Conservation (phyloP, 768 basidiomycete species). For the Cubamyces sp. region DNA sequence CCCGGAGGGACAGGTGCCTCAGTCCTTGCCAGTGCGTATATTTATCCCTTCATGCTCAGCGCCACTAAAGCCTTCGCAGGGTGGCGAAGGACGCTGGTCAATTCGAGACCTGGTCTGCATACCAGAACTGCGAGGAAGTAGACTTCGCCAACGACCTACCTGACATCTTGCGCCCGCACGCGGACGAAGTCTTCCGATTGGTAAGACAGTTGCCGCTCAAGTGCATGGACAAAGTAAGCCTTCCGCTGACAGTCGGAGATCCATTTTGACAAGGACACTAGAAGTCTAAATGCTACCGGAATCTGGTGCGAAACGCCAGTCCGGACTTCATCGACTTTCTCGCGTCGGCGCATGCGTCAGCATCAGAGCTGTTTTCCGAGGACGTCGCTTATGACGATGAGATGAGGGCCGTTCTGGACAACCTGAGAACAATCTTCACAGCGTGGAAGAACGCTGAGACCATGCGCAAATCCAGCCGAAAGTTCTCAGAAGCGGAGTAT, state of each 20-base stretch:
- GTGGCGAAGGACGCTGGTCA: conserved; percentile 11
- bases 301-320: conserved; percentile 31
- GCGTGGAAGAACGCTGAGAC: conserved; percentile 49
- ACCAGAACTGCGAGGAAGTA: conserved; percentile 55
- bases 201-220: conserved; percentile 40
- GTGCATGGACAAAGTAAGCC: conserved; percentile 48
- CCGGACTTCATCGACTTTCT: conserved; percentile 40
- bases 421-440: conserved; percentile 44
- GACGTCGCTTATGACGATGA: conserved; percentile 22
- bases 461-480: conserved; percentile 51
- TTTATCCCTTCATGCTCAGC: background rate
- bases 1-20: background rate
- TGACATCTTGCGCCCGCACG: conserved; percentile 39
- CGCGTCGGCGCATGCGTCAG: conserved; percentile 35
- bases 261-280: background rate
- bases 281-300: conserved; percentile 25
- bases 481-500: conserved; percentile 58
- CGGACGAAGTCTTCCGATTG: conserved; percentile 45
- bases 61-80: conserved; percentile 12
- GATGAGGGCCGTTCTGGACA: conserved; percentile 38
- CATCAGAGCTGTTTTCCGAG: conserved; percentile 47
- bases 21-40: conserved; percentile 12
- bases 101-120: conserved; percentile 56
- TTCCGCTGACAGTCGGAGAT: background rate
- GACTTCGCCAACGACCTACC: conserved; percentile 48